Percentiles rank a stretch among this genome's conserved stretches.
Conservation (phyloP, 441 rosid species). For the Gossypium schwendimanii region DNA sequence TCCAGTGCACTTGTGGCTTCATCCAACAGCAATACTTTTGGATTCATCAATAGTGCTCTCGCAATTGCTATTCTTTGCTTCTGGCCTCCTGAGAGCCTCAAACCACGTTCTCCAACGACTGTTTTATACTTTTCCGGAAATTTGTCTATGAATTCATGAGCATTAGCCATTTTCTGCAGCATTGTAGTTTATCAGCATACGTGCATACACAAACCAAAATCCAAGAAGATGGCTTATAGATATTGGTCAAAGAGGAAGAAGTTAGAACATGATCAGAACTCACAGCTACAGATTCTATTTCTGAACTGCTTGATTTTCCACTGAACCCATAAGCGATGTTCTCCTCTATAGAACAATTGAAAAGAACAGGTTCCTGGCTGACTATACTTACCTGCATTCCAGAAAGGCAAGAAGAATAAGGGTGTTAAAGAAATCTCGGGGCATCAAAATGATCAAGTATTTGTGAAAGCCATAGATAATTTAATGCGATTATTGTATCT, state of each 20-base stretch:
- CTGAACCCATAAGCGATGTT: conserved; percentile 80
- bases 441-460: background rate
- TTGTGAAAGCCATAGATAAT: background rate
- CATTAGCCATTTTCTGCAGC: conserved; percentile 91
- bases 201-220: background rate
- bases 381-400: conserved; percentile 73
- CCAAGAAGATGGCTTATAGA: background rate
- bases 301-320: conserved; percentile 49
- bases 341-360: conserved; percentile 81
- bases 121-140: conserved; percentile 81
- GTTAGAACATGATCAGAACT: conserved; percentile 16
- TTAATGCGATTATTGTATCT: background rate
- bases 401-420: background rate
- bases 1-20: conserved; percentile 97
- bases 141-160: conserved; percentile 66
- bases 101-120: conserved; percentile 72
- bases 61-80: conserved; percentile 90
- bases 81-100: conserved; percentile 90
- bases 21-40: conserved; percentile 69
- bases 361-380: conserved; percentile 92
- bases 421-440: background rate
- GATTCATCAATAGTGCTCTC: conserved; percentile 83
- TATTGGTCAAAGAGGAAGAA: background rate
- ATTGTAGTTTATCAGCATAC: conserved; percentile 3
- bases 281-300: conserved; percentile 67